Evolutionary conservation across 352 stramenopile genomes (phyloP), one percentile per base, ranked within the genome.

Genomic region (Phytophthora uliginosa): DNA sequence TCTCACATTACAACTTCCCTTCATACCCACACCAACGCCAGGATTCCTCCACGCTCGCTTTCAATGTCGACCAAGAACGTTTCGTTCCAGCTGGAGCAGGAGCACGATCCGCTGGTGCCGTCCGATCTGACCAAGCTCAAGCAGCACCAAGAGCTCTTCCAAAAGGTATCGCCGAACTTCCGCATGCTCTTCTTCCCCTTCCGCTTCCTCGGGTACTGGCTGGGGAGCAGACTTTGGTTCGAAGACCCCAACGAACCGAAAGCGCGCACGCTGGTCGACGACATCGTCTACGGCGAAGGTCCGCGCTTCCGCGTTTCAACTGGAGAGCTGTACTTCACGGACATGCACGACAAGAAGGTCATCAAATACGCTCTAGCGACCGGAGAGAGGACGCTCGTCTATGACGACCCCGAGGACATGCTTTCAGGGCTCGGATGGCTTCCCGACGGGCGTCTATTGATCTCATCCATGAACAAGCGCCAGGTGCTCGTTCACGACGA

Each of bases 401-500:
- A 84, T 33, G 63, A 85, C 15, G 48, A 70, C 26, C 65, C 45
- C 1, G 59, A 79, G 42, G 84, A 92, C 63, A 81, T 74, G 13
- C 31, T 87, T 7, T 88, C 82, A 2, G 84, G 82, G 0, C 59
- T 90, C 9, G 84, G 82, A 10, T 92, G 84, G 82, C 79, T 92
- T 2, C 76, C 76, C 0, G 84, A 92, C 10, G 82, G 74, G 3
- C 78, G 76, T 12, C 51, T 89, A 40, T 60, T 92, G 12, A 81
- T 92, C 55, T 75, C 74, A 0, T 76, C 74, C 2, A 83, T 84
- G 62, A 78, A 83, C 53, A 80, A 76, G 60, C 76, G 60, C 3
- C 69, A 71, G n/a, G 66, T 90, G 26, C 64, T 92, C 15, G 54
- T 69, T 26, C 72, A 85, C 4, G 76, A 89, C 66, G 55, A 74